Conservation (phyloP, 352 stramenopile genomes). For the Pythium folliculosum region DNA sequence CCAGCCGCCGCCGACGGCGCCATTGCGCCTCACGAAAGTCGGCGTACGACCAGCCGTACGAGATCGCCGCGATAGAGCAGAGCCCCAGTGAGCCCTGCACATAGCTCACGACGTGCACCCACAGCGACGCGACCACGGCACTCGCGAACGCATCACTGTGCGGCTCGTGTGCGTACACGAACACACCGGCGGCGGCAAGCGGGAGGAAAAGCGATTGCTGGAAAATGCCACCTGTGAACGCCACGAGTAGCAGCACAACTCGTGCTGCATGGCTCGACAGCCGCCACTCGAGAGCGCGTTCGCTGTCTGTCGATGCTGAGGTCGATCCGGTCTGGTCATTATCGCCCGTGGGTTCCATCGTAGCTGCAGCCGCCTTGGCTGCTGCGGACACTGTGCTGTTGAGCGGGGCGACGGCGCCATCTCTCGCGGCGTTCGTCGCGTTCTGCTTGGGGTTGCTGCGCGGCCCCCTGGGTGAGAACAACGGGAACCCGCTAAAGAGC, state of each 20-base stretch:
- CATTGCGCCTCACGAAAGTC: conserved; percentile 48
- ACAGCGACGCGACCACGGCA: conserved; percentile 36
- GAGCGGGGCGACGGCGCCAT: neutral
- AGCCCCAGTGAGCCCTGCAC: conserved; percentile 51
- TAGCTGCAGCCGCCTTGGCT: neutral
- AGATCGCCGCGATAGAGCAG: conserved; percentile 32
- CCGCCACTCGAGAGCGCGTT: conserved; percentile 13
- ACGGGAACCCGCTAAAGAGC: conserved; percentile 20
- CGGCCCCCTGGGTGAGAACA: conserved; percentile 13
- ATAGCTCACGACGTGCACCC: conserved; percentile 39
- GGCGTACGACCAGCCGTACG: conserved; percentile 62
- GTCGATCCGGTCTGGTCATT: neutral
- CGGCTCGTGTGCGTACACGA: conserved; percentile 36
- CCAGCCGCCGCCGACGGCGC: conserved; percentile 25
- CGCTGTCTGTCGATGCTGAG: neutral
- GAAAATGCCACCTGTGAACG: conserved; percentile 34
- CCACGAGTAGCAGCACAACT: conserved; percentile 38
- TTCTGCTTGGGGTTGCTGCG: conserved; percentile 14
- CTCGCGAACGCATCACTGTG: conserved; percentile 34
- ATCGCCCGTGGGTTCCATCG: neutral
- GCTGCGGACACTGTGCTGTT: too few relatives aligned
- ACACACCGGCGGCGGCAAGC: conserved; percentile 45
- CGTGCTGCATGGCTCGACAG: conserved; percentile 22
- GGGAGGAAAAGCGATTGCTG: conserved; percentile 61
- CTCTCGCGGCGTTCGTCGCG: neutral